phyloP scores from a whole-genome alignment of 176 grass and related monocot genomes.

The Thalia dealbata region DNA sequence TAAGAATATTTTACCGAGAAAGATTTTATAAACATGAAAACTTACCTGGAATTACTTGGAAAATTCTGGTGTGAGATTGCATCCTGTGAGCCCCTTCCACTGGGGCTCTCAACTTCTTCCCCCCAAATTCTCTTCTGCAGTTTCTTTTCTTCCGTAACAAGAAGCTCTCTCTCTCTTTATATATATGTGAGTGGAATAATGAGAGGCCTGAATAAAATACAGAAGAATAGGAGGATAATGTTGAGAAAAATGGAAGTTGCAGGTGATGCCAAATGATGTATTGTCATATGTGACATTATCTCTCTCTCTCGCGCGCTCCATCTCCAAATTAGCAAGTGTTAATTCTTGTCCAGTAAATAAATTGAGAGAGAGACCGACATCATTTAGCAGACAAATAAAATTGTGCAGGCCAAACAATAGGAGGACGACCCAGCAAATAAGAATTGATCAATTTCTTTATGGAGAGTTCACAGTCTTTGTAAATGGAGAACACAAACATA shows the following conservation, averaged over 20 bases:
- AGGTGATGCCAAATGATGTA: neutral
- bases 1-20: neutral
- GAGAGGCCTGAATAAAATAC: neutral
- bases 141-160: neutral
- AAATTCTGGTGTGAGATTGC: neutral
- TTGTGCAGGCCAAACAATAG: too few relatives aligned
- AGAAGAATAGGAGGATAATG: neutral
- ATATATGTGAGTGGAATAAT: neutral
- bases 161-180: neutral
- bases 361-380: too few relatives aligned
- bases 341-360: too few relatives aligned
- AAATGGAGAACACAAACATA: neutral
- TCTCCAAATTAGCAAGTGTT: too few relatives aligned
- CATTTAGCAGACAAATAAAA: too few relatives aligned
- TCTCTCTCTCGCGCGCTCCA: too few relatives aligned
- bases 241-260: neutral
- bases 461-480: too few relatives aligned
- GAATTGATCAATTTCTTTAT: too few relatives aligned
- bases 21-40: too few relatives aligned
- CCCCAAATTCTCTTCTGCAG: neutral
- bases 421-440: too few relatives aligned
- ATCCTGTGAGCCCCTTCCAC: neutral
- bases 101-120: neutral
- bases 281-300: neutral
- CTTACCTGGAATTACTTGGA: neutral